phyloP scores from a whole-genome alignment of 768 basidiomycete genomes.

The Pleurotus giganteus region DNA sequence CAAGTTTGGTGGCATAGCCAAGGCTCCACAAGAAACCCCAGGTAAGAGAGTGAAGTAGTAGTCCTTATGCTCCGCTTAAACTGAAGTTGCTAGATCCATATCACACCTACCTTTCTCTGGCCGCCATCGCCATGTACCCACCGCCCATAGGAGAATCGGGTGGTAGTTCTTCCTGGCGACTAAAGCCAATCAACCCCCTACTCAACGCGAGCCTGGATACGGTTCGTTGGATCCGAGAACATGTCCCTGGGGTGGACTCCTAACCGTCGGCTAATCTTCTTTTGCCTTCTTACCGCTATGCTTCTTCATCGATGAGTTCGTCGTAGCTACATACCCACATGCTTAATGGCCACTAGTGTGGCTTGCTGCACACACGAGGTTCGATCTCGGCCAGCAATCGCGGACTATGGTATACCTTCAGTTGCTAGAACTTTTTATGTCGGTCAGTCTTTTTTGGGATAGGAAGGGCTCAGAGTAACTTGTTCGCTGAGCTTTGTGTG shows the following conservation, averaged over 20 bases:
- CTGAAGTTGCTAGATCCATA: constrained; percentile 72
- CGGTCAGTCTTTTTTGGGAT: too few relatives aligned
- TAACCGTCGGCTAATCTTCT: background rate
- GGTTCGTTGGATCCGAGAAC: constrained; percentile 59
- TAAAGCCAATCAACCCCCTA: constrained; percentile 62
- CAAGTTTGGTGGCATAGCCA: constrained; percentile 85
- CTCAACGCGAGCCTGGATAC: constrained; percentile 72
- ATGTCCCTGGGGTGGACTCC: constrained; percentile 39
- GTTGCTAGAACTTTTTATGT: too few relatives aligned
- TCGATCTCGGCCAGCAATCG: constrained; percentile 6
- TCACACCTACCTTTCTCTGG: constrained; percentile 90
- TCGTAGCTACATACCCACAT: too few relatives aligned
- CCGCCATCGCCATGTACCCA: constrained; percentile 70
- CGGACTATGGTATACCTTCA: background rate
- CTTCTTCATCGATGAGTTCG: background rate
- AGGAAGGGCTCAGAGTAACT: too few relatives aligned
- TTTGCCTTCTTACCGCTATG: background rate
- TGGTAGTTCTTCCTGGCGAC: constrained; percentile 43
- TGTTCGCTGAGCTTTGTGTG: too few relatives aligned
- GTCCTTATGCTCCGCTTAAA: too few relatives aligned
- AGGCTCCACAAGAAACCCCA: constrained; percentile 75
- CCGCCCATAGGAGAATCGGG: constrained; percentile 32
- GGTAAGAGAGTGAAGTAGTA: constrained; percentile 43
- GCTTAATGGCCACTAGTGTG: background rate
- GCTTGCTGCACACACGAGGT: background rate